Conservation (phyloP, 2,329 filamentous ascomycete genomes). For the Cyclaneusma minus region DNA sequence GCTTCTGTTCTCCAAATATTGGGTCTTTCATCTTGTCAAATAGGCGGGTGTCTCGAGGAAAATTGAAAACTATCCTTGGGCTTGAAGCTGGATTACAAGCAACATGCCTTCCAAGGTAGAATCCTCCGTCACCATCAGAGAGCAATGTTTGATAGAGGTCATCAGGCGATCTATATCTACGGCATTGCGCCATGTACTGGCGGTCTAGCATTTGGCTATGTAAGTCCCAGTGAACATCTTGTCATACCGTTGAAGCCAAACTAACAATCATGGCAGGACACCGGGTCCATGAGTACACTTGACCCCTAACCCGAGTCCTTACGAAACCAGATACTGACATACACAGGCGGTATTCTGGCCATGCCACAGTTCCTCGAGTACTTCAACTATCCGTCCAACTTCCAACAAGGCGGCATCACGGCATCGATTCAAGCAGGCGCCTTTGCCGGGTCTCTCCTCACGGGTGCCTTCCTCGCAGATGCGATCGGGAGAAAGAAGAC, state of each 20-base stretch:
- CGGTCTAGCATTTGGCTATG: constrained; percentile 14
- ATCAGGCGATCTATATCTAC: constrained; percentile 14
- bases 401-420: constrained; percentile 21
- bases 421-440: constrained; percentile 28
- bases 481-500: constrained; percentile 25
- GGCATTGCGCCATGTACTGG: constrained; percentile 14
- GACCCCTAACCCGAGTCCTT: not conserved
- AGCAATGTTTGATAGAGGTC: no score
- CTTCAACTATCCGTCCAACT: constrained; percentile 13
- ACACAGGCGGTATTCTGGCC: constrained; percentile 9
- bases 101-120: no score
- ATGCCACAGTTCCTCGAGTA: constrained; percentile 14
- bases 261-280: constrained; percentile 8
- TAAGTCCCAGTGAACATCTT: constrained; percentile 1
- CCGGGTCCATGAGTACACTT: constrained; percentile 9
- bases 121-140: no score
- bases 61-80: no score
- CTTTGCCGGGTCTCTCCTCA: constrained; percentile 25
- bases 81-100: no score
- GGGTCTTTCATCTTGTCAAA: no score
- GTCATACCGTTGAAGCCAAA: not conserved
- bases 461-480: constrained; percentile 27
- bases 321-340: not conserved
- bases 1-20: no score
- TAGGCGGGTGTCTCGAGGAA: no score